Conservation (phyloP, 495 filamentous ascomycete species). For the Lasiosphaeria hispida region DNA sequence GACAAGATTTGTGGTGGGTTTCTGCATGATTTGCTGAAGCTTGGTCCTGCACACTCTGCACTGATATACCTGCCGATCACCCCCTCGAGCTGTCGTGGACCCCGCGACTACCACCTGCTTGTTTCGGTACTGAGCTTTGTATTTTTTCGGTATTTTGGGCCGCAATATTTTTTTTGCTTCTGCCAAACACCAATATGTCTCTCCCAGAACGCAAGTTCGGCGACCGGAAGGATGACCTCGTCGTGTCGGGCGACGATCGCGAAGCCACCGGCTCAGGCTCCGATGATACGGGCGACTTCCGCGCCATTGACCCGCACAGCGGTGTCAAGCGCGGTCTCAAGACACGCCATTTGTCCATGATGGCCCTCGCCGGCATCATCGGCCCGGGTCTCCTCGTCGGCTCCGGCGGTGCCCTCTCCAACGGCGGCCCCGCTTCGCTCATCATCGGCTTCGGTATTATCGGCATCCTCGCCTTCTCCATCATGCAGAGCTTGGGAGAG, state of each 20-base stretch:
- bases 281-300: conserved; percentile 36
- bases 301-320: conserved; percentile 43
- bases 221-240: too few relatives aligned
- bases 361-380: conserved; percentile 61
- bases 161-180: too few relatives aligned
- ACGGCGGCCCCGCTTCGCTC: conserved; percentile 61
- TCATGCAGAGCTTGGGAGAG: conserved; percentile 66
- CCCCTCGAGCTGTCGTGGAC: too few relatives aligned
- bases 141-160: background rate
- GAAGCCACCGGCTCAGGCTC: conserved; percentile 1
- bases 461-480: conserved; percentile 63
- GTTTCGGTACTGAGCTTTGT: background rate
- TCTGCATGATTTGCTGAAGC: too few relatives aligned
- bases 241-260: background rate
- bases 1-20: too few relatives aligned
- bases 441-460: conserved; percentile 65
- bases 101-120: too few relatives aligned
- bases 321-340: conserved; percentile 59
- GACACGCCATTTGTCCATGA: conserved; percentile 70
- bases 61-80: too few relatives aligned
- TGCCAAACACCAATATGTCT: too few relatives aligned
- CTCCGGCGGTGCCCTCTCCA: conserved; percentile 57
- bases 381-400: conserved; percentile 55
- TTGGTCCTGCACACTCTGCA: too few relatives aligned
- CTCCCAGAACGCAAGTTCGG: too few relatives aligned